phyloP scores from a whole-genome alignment of 768 basidiomycete species.

The Hirschioporus abietinus region DNA sequence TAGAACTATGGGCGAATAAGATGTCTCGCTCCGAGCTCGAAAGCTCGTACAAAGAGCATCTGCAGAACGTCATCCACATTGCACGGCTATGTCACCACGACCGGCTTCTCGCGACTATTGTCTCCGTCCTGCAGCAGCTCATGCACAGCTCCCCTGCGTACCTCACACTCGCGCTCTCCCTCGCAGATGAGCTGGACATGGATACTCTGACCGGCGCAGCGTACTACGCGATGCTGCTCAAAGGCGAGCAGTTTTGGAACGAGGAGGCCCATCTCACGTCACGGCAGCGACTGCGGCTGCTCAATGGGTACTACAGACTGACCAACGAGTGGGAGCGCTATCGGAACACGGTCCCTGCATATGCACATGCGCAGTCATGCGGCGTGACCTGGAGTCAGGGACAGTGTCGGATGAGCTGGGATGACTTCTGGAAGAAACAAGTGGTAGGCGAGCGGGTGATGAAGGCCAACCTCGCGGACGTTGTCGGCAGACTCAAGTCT shows the following conservation, averaged over 20 bases:
- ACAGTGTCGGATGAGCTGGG: conserved; percentile 66
- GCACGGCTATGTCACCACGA: conserved; percentile 65
- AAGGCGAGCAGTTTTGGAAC: conserved; percentile 42
- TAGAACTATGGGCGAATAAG: conserved; percentile 56
- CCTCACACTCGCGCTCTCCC: conserved; percentile 66
- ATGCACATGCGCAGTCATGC: conserved; percentile 61
- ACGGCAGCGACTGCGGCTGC: conserved; percentile 57
- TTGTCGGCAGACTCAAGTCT: conserved; percentile 56
- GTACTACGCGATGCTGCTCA: conserved; percentile 73
- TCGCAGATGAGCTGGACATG: conserved; percentile 66
- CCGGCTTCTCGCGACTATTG: conserved; percentile 54
- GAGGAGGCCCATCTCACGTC: conserved; percentile 43
- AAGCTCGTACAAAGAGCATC: conserved; percentile 32
- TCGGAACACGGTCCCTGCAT: conserved; percentile 49
- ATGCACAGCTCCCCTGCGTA: conserved; percentile 61
- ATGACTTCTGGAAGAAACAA: conserved; percentile 79
- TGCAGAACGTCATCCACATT: conserved; percentile 57
- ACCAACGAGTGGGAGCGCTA: conserved; percentile 61
- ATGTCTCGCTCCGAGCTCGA: neutral
- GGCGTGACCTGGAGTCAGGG: conserved; percentile 69
- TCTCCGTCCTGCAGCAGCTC: conserved; percentile 50
- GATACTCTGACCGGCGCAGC: conserved; percentile 55
- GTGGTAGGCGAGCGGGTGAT: conserved; percentile 57
- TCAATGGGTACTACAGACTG: conserved; percentile 67
- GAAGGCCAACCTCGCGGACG: conserved; percentile 55